A percentile compares a stretch with the other conserved stretches of the same genome.
phyloP scores from a whole-genome alignment of 768 basidiomycete genomes.

The Collybia sp. region DNA sequence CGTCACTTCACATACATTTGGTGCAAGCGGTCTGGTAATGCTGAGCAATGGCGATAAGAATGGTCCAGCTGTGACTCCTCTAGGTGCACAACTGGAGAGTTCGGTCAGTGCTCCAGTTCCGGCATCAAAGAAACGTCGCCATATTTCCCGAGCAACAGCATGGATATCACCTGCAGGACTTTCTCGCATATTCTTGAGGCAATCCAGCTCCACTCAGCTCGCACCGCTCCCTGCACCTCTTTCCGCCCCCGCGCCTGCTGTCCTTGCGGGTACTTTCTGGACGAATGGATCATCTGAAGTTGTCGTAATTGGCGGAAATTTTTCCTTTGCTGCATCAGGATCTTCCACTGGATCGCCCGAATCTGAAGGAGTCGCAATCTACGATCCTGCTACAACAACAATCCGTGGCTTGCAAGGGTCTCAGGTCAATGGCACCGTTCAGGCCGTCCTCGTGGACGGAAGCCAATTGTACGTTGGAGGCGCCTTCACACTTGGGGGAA shows the following conservation, averaged over 20 bases:
- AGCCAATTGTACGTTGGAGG: constrained; percentile 79
- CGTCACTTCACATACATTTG: constrained; percentile 49
- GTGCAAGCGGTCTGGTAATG: constrained; percentile 77
- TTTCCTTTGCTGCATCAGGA: constrained; percentile 49
- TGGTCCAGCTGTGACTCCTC: constrained; percentile 56
- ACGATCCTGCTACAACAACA: constrained; percentile 48
- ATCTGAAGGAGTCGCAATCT: constrained; percentile 63
- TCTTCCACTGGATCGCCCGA: constrained; percentile 30
- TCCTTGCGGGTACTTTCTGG: constrained; percentile 89
- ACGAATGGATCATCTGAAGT: constrained; percentile 72
- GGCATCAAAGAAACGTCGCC: constrained; percentile 31
- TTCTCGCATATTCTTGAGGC: constrained; percentile 45
- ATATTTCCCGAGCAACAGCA: constrained; percentile 26
- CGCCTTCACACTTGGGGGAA: constrained; percentile 62
- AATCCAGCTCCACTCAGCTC: constrained; percentile 37
- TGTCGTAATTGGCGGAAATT: constrained; percentile 87
- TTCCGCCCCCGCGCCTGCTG: constrained; percentile 66
- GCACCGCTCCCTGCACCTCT: constrained; percentile 51
- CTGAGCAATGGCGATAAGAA: constrained; percentile 58
- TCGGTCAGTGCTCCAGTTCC: constrained; percentile 26
- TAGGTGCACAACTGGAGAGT: constrained; percentile 51
- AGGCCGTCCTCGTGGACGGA: constrained; percentile 67
- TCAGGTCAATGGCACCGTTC: constrained; percentile 72
- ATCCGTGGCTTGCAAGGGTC: constrained; percentile 54
- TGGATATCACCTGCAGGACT: constrained; percentile 50